A percentile compares a stretch with the other conserved stretches of the same genome.
phyloP scores from a whole-genome alignment of 345 rosid genomes.

The Psidium friedrichsthalianum region DNA sequence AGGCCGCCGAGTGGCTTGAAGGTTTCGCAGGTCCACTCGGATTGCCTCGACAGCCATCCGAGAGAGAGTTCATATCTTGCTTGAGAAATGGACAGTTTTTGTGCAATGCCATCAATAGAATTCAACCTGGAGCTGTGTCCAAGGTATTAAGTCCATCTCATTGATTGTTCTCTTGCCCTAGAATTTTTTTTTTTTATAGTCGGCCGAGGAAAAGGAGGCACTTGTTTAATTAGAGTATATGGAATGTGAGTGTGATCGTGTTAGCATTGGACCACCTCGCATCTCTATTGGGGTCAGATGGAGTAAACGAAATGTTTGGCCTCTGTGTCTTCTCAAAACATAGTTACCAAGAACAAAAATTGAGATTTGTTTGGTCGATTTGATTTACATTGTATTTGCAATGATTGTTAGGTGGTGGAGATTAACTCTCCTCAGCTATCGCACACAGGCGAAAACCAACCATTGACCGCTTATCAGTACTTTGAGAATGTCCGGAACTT shows the following conservation, averaged over 20 bases:
- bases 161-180: neutral
- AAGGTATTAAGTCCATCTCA: slow-evolving; percentile 33
- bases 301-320: neutral
- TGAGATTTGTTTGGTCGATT: neutral
- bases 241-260: neutral
- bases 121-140: slow-evolving; percentile 72
- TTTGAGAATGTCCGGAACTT: slow-evolving; percentile 91
- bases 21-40: slow-evolving; percentile 58
- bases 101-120: slow-evolving; percentile 76
- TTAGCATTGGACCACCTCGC: neutral
- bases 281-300: neutral
- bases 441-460: slow-evolving; percentile 47
- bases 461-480: slow-evolving; percentile 71
- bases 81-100: slow-evolving; percentile 78
- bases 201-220: neutral
- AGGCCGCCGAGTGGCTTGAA: slow-evolving; percentile 71
- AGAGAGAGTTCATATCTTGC: slow-evolving; percentile 79
- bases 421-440: slow-evolving; percentile 34
- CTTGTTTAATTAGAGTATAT: neutral
- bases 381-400: neutral
- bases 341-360: neutral
- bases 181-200: neutral
- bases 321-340: neutral
- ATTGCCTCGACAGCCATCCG: slow-evolving; percentile 50
- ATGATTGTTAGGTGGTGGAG: slow-evolving; percentile 63